Conservation (phyloP, 768 basidiomycete species). For the Termitomyces sp. region DNA sequence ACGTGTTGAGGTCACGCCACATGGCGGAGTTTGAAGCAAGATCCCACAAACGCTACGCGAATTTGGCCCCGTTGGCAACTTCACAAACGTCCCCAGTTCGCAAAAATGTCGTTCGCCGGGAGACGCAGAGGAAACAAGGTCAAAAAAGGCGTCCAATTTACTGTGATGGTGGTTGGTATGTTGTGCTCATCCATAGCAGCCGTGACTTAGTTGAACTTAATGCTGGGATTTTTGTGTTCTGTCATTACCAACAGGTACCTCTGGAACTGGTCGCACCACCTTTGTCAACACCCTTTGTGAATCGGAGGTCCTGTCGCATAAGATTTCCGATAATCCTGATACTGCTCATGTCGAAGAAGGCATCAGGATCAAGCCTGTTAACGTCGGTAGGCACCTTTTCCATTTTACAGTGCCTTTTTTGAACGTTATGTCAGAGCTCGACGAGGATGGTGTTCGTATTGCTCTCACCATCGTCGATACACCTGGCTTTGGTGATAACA, state of each 20-base stretch:
- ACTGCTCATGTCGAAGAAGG: slow-evolving; percentile 92
- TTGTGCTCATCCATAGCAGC: slow-evolving; percentile 27
- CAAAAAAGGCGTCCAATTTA: slow-evolving; percentile 99
- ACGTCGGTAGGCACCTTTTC: slow-evolving; percentile 75
- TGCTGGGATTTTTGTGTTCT: slow-evolving; percentile 16
- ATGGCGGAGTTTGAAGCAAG: slow-evolving; percentile 35
- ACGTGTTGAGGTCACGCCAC: slow-evolving; percentile 20
- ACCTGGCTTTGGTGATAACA: slow-evolving; percentile 97
- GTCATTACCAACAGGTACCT: slow-evolving; percentile 63
- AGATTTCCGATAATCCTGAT: slow-evolving; percentile 77
- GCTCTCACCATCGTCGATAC: slow-evolving; percentile 98
- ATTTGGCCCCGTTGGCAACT: slow-evolving; percentile 24
- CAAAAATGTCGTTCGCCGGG: slow-evolving; percentile 77
- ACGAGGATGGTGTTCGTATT: slow-evolving; percentile 97
- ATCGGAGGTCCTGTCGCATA: slow-evolving; percentile 86
- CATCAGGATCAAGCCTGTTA: slow-evolving; percentile 91
- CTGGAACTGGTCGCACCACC: slow-evolving; percentile 95
- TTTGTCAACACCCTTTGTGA: slow-evolving; percentile 99
- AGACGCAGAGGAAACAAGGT: slow-evolving; percentile 90
- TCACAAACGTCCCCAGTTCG: slow-evolving; percentile 16
- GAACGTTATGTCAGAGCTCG: slow-evolving; percentile 61
- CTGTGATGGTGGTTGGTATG: slow-evolving; percentile 96
- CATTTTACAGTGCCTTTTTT: background rate
- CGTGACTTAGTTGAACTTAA: background rate
- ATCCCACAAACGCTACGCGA: slow-evolving; percentile 24